Base-by-base conservation (phyloP, 2,329 filamentous ascomycete genomes). In the Microascus cirrosus region DNA sequence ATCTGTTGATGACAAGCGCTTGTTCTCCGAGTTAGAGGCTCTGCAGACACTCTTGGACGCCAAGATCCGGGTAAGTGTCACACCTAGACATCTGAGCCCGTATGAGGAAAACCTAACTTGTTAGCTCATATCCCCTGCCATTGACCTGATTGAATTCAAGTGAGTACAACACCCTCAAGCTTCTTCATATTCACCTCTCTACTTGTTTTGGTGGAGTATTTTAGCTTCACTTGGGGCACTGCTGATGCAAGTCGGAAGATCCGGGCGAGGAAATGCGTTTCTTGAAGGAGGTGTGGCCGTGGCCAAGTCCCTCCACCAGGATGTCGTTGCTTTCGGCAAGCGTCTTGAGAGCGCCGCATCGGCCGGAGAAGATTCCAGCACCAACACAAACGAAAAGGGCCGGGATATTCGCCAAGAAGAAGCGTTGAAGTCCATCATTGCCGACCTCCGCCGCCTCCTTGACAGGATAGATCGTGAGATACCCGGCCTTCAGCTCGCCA, bases 61-160 rank as follows among this genome's bases (percentile, higher is more conserved):
- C 70, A 97, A 96, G 70, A 96, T 97, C 65, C 87, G 85, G 34
- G 55, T 54, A 55, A 35, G 35, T 35, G n/a, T n/a, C 1, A 18
- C 42, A 18, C 15, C 15, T 34, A 11, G 22, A n/a, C 54, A 10
- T 36, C 20, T 53, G 59, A n/a, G 36, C 11, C 32, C 36, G 25
- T 20, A n/a, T 8, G 24, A 11, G n/a, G 1, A 13, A 24, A 50
- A 8, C 20, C 20, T 24, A 24, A 50, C 45, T 20, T 11, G 12
- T 22, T 15, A 90, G 84, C 90, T 96, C 62, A 85, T 96, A 53
- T 91, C 90, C 12, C 92, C 92, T 1, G 89, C 90, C 11, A 93
- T 95, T 66, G 90, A 96, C 68, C 85, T 96, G 77, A 90, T 96
- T 65, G 90, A 96, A 69, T 80, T 96, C 65, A 94, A 94, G 85